Evolutionary conservation across 2,329 filamentous ascomycete species (phyloP).

Genomic region (Teratosphaeriaceae sp.): DNA sequence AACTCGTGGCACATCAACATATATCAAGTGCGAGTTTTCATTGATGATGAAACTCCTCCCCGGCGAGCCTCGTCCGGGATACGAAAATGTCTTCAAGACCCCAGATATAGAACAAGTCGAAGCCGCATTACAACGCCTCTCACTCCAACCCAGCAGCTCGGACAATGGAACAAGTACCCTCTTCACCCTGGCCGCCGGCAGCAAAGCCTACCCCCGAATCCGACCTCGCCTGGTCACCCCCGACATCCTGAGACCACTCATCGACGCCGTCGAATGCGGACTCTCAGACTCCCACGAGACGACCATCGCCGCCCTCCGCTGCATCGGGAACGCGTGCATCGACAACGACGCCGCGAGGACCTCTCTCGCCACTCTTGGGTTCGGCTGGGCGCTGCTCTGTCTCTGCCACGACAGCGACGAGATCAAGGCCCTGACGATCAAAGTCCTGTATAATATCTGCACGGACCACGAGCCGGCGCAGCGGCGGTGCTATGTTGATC

Average conservation of each 20-base stretch:
- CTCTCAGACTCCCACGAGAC: slow-evolving; percentile 9
- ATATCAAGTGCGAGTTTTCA: too few species aligned
- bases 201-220: slow-evolving; percentile 11
- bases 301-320: slow-evolving; percentile 17
- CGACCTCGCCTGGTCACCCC: slow-evolving; percentile 12
- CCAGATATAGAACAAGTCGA: neutral
- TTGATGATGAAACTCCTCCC: too few species aligned
- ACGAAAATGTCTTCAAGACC: too few species aligned
- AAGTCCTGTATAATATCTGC: slow-evolving; percentile 40
- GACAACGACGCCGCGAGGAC: slow-evolving; percentile 23
- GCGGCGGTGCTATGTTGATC: slow-evolving; percentile 16
- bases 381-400: slow-evolving; percentile 14
- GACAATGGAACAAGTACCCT: slow-evolving; percentile 1
- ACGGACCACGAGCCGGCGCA: slow-evolving; percentile 28
- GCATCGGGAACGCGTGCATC: slow-evolving; percentile 27
- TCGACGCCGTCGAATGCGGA: slow-evolving; percentile 9
- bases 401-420: slow-evolving; percentile 7
- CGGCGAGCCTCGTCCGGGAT: too few species aligned
- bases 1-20: too few species aligned
- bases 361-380: slow-evolving; percentile 1
- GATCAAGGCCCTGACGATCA: slow-evolving; percentile 23
- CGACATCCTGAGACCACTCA: slow-evolving; percentile 9
- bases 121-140: neutral
- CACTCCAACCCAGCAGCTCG: neutral
- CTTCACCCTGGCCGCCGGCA: slow-evolving; percentile 15